These are phyloP conservation scores for Batkoa obscura DNA, from an alignment of 371 early-diverging fungal genomes.

Conservation along the genomic window DNA sequence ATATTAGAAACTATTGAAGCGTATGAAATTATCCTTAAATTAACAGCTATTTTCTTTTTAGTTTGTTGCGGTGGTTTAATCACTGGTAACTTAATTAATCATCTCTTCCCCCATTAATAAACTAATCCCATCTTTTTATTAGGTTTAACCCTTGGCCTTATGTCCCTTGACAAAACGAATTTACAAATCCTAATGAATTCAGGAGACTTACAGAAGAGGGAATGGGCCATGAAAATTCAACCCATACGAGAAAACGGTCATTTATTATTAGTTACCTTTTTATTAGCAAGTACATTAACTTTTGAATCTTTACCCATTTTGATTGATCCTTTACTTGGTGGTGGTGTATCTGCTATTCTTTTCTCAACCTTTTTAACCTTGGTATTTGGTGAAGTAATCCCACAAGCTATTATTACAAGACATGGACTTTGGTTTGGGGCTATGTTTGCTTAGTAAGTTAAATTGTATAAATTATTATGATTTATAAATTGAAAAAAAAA, in stretches of 20 bases:
- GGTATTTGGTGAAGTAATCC: slow-evolving; percentile 80
- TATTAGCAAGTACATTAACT: slow-evolving; percentile 76
- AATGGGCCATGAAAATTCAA: slow-evolving; percentile 38
- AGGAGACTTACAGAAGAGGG: slow-evolving; percentile 32
- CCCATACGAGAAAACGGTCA: slow-evolving; percentile 53
- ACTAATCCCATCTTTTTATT: not conserved
- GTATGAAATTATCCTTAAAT: too few species aligned
- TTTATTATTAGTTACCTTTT: slow-evolving; percentile 60
- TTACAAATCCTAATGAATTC: slow-evolving; percentile 44
- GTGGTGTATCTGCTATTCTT: slow-evolving; percentile 68
- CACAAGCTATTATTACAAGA: slow-evolving; percentile 35
- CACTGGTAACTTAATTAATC: slow-evolving; percentile 29
- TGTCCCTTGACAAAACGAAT: slow-evolving; percentile 52
- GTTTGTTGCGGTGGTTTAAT: slow-evolving; percentile 60
- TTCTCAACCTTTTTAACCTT: slow-evolving; percentile 76
- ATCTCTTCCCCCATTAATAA: not conserved
- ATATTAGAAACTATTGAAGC: too few species aligned
- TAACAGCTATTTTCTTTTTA: slow-evolving; percentile 19
- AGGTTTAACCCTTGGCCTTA: slow-evolving; percentile 64
- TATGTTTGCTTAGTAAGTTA: slow-evolving; percentile 32
- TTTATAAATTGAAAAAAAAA: too few species aligned
- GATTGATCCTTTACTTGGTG: slow-evolving; percentile 46
- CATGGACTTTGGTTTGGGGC: slow-evolving; percentile 65
- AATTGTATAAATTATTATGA: too few species aligned
- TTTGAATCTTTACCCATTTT: slow-evolving; percentile 88